Evolutionary conservation across 73 alveolate species (phyloP).

Genomic region (Paramecium sonneborni): DNA sequence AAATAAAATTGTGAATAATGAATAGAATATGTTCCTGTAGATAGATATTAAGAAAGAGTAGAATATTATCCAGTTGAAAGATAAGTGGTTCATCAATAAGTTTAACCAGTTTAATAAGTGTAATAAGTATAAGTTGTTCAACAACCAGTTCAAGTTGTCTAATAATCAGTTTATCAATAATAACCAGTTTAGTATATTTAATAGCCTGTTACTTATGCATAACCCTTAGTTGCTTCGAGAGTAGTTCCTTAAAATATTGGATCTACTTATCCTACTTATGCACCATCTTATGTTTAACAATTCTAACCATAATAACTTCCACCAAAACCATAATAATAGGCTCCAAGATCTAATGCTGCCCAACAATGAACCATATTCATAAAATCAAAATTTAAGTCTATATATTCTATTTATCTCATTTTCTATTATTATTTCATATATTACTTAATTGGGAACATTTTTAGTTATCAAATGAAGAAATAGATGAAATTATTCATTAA

Average conservation of each 20-base stretch:
- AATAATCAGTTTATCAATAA: neutral
- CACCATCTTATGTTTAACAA: neutral
- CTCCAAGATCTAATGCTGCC: neutral
- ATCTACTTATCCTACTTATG: neutral
- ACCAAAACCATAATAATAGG: neutral
- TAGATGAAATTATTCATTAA: neutral
- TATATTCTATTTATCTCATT: neutral
- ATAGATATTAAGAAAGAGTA: constrained; percentile 49
- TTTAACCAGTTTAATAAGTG: constrained; percentile 14
- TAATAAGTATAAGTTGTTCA: constrained; percentile 7
- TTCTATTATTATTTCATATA: neutral
- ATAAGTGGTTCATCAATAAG: constrained; percentile 44
- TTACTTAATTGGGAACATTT: neutral
- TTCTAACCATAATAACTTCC: neutral
- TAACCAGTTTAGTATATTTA: neutral
- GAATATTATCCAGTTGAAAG: constrained; percentile 58
- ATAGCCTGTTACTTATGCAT: constrained; percentile 18
- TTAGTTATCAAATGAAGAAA: neutral
- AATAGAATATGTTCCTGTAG: constrained; percentile 29
- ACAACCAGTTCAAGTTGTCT: neutral
- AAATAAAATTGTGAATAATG: neutral
- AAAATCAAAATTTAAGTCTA: neutral
- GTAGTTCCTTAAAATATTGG: constrained; percentile 14
- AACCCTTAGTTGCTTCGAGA: constrained; percentile 41
- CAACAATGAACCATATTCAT: neutral